These are phyloP conservation scores for Lentinula raphanica DNA, from an alignment of 768 basidiomycete species.

Conservation along the genomic window DNA sequence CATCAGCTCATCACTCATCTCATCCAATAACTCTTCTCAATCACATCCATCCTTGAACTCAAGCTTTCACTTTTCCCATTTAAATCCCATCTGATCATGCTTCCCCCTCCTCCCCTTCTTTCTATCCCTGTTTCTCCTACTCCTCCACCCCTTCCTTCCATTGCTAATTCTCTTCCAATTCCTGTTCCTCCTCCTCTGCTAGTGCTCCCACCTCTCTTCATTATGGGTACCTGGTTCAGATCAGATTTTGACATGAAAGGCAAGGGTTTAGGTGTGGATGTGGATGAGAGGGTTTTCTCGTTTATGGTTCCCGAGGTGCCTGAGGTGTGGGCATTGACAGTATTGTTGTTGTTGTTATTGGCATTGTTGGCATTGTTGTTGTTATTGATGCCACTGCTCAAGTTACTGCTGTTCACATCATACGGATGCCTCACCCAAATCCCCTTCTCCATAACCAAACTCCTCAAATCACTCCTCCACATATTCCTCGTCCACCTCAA, in stretches of 20 bases:
- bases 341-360: neutral
- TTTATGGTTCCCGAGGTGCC: too few relatives aligned
- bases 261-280: too few relatives aligned
- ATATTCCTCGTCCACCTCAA: constrained; percentile 92
- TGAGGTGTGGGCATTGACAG: neutral
- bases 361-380: too few relatives aligned
- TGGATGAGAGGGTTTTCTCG: too few relatives aligned
- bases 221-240: too few relatives aligned
- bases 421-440: constrained; percentile 90
- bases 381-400: neutral
- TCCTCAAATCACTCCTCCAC: constrained; percentile 86
- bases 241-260: too few relatives aligned
- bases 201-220: neutral
- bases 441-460: constrained; percentile 81
- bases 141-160: too few relatives aligned
- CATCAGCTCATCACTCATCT: neutral
- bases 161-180: neutral
- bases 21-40: neutral
- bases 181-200: neutral
- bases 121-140: too few relatives aligned
- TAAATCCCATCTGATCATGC: neutral
- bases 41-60: neutral
- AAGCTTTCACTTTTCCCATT: too few relatives aligned
- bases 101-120: neutral
- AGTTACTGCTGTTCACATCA: too few relatives aligned